A percentile compares a stretch with the other conserved stretches of the same genome.
Conservation (phyloP, 345 rosid species). For the Chamaenerion angustifolium region DNA sequence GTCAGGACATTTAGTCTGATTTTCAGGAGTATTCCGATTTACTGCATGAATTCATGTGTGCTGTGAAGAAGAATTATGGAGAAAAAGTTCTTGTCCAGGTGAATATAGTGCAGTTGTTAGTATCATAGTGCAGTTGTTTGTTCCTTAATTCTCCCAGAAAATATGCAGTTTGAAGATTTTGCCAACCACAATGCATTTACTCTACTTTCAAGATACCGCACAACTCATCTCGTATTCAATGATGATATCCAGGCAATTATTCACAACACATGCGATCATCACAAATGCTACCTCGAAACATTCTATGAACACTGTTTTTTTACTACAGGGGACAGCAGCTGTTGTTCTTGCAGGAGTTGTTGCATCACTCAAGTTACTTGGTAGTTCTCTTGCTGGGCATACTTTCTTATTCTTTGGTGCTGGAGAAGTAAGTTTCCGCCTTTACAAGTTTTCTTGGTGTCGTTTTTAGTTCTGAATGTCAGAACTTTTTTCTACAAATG, state of each 20-base stretch:
- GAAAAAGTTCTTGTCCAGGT: slow-evolving; percentile 86
- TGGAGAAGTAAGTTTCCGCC: slow-evolving; percentile 53
- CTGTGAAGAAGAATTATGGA: slow-evolving; percentile 84
- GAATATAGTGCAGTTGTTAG: slow-evolving; percentile 3
- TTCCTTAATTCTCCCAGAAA: not conserved
- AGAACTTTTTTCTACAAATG: not conserved
- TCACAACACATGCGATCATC: too few species aligned
- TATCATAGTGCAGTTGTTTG: slow-evolving; percentile 4
- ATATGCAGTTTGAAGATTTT: slow-evolving; percentile 83
- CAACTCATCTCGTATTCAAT: slow-evolving; percentile 80
- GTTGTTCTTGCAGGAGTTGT: slow-evolving; percentile 88
- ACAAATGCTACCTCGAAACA: too few species aligned
- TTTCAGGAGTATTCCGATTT: slow-evolving; percentile 65
- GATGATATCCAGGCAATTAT: slow-evolving; percentile 74
- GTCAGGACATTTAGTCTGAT: not conserved
- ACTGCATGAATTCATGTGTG: slow-evolving; percentile 71
- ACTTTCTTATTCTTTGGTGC: slow-evolving; percentile 90
- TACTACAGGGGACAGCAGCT: slow-evolving; percentile 80
- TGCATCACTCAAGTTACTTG: slow-evolving; percentile 53
- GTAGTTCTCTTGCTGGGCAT: slow-evolving; percentile 57
- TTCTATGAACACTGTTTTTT: not conserved
- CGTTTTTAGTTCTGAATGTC: not conserved
- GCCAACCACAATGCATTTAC: slow-evolving; percentile 90
- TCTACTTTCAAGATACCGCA: slow-evolving; percentile 56
- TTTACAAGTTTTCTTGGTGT: not conserved